Conservation (phyloP, 805 yeast genomes). For the Saturnispora hagleri region DNA sequence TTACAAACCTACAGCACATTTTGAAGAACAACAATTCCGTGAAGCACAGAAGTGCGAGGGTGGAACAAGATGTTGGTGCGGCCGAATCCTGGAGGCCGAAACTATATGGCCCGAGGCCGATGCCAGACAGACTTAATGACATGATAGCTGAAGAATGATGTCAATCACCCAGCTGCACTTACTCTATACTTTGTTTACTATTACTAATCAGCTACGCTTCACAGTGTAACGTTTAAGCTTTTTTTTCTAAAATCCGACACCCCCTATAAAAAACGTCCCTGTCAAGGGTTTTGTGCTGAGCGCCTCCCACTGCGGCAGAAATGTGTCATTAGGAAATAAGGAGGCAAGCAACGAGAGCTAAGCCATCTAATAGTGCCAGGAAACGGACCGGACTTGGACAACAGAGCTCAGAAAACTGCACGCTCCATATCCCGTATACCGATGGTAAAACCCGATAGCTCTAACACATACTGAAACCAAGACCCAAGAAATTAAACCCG, state of each 20-base stretch:
- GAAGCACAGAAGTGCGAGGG: not conserved
- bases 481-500: not conserved
- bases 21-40: constrained; percentile 5
- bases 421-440: not conserved
- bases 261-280: not conserved
- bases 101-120: constrained; percentile 7
- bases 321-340: not conserved
- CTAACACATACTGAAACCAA: not conserved
- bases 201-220: not conserved
- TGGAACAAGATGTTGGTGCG: not conserved
- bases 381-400: not conserved
- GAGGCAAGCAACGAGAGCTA: not conserved
- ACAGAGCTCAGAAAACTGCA: not conserved
- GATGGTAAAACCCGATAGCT: not conserved
- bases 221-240: no score
- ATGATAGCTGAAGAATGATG: not conserved
- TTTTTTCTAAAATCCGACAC: not conserved
- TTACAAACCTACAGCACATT: constrained; percentile 5
- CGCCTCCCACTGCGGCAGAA: not conserved
- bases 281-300: not conserved
- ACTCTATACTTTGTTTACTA: not conserved
- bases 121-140: not conserved
- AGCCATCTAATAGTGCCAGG: not conserved
- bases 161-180: not conserved
- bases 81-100: constrained; percentile 5